These are phyloP conservation scores for Guadua angustifolia DNA, from an alignment of 176 grass and related monocot species.

Conservation along the genomic window DNA sequence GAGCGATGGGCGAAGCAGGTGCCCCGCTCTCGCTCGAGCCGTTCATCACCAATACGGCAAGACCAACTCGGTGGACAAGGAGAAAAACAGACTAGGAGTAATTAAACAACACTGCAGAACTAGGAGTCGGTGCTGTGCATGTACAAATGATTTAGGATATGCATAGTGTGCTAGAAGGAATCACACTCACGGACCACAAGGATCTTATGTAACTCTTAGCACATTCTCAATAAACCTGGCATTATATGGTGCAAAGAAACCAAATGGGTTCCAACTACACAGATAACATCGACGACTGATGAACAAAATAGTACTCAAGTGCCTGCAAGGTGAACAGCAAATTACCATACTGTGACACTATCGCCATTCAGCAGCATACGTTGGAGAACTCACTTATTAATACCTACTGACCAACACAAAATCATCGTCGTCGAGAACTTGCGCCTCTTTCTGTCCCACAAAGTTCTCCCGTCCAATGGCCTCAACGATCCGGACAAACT, in stretches of 20 bases:
- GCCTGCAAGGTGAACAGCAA: neutral
- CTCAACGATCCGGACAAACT: slow-evolving; percentile 76
- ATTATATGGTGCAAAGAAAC: neutral
- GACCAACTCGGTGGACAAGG: slow-evolving; percentile 67
- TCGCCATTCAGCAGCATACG: slow-evolving; percentile 1
- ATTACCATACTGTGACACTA: neutral
- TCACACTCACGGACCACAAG: too few relatives aligned
- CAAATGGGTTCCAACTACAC: neutral
- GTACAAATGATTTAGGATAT: neutral
- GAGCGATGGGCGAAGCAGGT: slow-evolving; percentile 77
- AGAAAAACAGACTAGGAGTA: slow-evolving; percentile 51
- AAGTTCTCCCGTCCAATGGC: slow-evolving; percentile 71
- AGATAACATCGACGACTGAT: neutral
- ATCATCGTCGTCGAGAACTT: slow-evolving; percentile 72
- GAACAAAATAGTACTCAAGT: neutral
- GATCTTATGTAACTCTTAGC: too few relatives aligned
- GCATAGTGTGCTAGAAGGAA: neutral
- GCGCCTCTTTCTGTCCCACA: slow-evolving; percentile 65
- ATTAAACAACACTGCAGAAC: neutral
- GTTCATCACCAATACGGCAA: slow-evolving; percentile 59
- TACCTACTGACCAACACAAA: slow-evolving; percentile 80
- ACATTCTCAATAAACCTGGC: too few relatives aligned
- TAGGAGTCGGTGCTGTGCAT: neutral
- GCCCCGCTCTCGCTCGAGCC: slow-evolving; percentile 81
- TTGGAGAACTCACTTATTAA: slow-evolving; percentile 21